Percentiles rank a stretch among this genome's conserved stretches.
Conservation (phyloP, 2,329 filamentous ascomycete species). For the Monascus ruber region DNA sequence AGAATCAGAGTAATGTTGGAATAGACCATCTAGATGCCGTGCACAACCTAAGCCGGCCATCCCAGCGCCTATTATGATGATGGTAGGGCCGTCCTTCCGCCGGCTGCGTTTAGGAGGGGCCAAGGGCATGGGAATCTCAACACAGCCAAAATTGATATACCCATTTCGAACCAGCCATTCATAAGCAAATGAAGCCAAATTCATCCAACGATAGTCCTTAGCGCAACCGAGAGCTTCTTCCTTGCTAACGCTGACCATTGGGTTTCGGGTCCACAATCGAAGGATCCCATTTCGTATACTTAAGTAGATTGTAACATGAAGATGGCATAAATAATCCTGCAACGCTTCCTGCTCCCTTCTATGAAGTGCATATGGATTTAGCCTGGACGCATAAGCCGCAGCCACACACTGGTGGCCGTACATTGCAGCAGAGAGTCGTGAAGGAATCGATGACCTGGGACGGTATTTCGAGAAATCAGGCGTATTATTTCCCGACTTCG, state of each 20-base stretch:
- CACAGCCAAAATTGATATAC: constrained; percentile 94
- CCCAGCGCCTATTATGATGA: constrained; percentile 86
- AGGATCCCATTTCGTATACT: constrained; percentile 94
- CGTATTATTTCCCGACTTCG: constrained; percentile 14
- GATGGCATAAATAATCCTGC: constrained; percentile 68
- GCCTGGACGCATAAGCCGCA: constrained; percentile 76
- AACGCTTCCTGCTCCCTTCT: constrained; percentile 72
- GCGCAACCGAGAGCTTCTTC: constrained; percentile 87
- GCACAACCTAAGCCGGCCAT: constrained; percentile 88
- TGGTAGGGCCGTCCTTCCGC: constrained; percentile 51
- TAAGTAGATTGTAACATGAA: constrained; percentile 87
- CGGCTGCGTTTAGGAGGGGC: constrained; percentile 29
- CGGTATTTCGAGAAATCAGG: constrained; percentile 42
- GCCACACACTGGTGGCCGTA: constrained; percentile 88
- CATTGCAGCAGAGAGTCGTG: constrained; percentile 57
- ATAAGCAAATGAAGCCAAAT: constrained; percentile 76
- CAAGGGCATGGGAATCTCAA: constrained; percentile 50
- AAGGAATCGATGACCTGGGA: constrained; percentile 74
- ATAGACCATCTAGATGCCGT: constrained; percentile 77
- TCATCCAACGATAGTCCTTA: constrained; percentile 77
- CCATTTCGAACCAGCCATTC: constrained; percentile 85
- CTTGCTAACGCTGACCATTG: constrained; percentile 66
- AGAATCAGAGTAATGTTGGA: constrained; percentile 63
- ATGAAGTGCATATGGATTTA: constrained; percentile 84
- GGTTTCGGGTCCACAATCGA: constrained; percentile 78